Conservation (phyloP, 179 eudicot species). For the Dionaea muscipula region DNA sequence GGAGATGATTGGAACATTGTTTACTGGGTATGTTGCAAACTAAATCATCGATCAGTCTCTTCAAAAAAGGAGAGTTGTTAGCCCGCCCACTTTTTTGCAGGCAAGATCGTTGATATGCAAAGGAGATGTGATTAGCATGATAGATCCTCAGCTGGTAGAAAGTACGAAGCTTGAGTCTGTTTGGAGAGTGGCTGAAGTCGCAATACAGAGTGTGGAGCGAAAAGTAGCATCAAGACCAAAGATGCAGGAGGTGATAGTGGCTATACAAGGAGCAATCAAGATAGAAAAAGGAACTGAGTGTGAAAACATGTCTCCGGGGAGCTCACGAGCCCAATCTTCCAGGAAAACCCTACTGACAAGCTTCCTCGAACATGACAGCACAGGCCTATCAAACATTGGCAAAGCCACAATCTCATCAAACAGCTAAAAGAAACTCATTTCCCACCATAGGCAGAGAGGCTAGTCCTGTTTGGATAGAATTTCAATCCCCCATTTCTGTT, state of each 20-base stretch:
- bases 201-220: conserved; percentile 71
- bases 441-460: too few species aligned
- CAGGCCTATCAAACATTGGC: conserved; percentile 55
- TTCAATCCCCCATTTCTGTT: too few species aligned
- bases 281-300: conserved; percentile 56
- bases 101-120: conserved; percentile 84
- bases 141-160: conserved; percentile 60
- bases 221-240: conserved; percentile 60
- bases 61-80: too few species aligned
- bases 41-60: neutral
- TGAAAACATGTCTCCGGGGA: conserved; percentile 30
- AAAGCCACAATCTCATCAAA: conserved; percentile 26
- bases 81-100: conserved; percentile 16
- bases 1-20: conserved; percentile 92
- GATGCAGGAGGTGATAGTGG: conserved; percentile 82
- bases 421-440: too few species aligned
- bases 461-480: too few species aligned
- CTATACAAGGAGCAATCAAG: conserved; percentile 82
- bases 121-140: conserved; percentile 80
- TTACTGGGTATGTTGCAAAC: conserved; percentile 61
- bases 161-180: conserved; percentile 62
- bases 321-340: conserved; percentile 43
- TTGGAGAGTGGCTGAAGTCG: conserved; percentile 91
- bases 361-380: conserved; percentile 79
- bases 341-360: conserved; percentile 73